Percentiles rank a stretch among this genome's conserved stretches.
Conservation (phyloP, 140 eudicot species). For the Erigeron philadelphicus region DNA sequence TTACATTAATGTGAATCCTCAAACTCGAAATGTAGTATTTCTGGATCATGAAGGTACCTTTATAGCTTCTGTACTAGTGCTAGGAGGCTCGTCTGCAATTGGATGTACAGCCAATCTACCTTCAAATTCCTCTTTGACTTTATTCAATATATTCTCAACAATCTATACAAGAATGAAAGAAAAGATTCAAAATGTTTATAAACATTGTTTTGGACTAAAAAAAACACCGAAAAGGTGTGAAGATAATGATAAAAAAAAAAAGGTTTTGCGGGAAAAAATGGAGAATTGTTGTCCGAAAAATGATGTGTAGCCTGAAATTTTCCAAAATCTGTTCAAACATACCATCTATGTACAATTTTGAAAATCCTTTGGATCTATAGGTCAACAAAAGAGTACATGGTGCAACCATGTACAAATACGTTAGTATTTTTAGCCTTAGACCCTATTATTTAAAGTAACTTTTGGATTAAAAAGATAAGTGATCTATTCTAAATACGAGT, state of each 20-base stretch:
- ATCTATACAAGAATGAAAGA: slow-evolving; percentile 37
- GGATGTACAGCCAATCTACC: slow-evolving; percentile 35
- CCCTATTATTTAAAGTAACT: neutral
- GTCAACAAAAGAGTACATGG: too few relatives aligned
- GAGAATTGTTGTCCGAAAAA: too few relatives aligned
- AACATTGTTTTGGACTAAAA: too few relatives aligned
- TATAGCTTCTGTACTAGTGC: slow-evolving; percentile 20
- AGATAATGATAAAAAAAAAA: too few relatives aligned
- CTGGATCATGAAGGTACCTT: slow-evolving; percentile 29
- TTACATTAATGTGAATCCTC: neutral
- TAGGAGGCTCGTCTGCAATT: slow-evolving; percentile 29
- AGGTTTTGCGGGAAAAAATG: too few relatives aligned
- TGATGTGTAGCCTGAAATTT: too few relatives aligned
- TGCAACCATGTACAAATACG: too few relatives aligned
- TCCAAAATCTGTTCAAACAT: too few relatives aligned
- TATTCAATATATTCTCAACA: slow-evolving; percentile 58
- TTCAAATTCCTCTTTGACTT: slow-evolving; percentile 68
- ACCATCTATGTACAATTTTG: too few relatives aligned
- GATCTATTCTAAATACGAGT: neutral
- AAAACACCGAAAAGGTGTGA: too few relatives aligned
- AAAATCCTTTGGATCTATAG: too few relatives aligned
- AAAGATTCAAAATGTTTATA: neutral
- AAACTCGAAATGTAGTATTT: neutral
- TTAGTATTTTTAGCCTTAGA: too few relatives aligned
- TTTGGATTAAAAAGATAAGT: neutral